Conservation (phyloP, 164 flowering plant genomes). For the Umbellularia californica region DNA sequence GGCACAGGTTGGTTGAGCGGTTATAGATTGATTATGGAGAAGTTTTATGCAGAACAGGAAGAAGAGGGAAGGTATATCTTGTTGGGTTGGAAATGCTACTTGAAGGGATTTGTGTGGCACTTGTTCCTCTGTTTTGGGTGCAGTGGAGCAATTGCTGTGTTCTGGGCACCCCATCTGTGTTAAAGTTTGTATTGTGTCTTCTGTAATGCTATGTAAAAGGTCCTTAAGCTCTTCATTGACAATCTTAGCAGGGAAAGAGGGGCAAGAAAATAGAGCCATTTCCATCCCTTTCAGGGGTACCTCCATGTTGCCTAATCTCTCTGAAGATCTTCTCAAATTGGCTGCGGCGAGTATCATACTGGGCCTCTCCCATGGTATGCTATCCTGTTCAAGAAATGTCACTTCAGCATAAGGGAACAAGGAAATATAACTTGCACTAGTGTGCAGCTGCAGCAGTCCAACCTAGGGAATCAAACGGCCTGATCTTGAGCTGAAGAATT, state of each 20-base stretch:
- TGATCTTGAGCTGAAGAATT: too few relatives aligned
- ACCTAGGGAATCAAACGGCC: too few relatives aligned
- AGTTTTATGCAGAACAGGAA: slow-evolving; percentile 71
- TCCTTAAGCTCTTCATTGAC: slow-evolving; percentile 31
- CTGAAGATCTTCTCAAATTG: slow-evolving; percentile 22
- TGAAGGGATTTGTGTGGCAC: slow-evolving; percentile 24
- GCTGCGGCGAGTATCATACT: slow-evolving; percentile 25
- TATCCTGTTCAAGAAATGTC: slow-evolving; percentile 40
- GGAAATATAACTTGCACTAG: neutral
- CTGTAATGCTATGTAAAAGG: slow-evolving; percentile 21
- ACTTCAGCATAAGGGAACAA: slow-evolving; percentile 2
- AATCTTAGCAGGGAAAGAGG: slow-evolving; percentile 30
- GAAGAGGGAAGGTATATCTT: slow-evolving; percentile 60
- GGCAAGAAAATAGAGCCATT: slow-evolving; percentile 36
- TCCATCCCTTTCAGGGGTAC: slow-evolving; percentile 66
- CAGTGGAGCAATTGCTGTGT: slow-evolving; percentile 32
- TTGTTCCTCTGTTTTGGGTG: slow-evolving; percentile 33
- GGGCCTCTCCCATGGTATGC: slow-evolving; percentile 71
- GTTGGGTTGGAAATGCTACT: slow-evolving; percentile 20
- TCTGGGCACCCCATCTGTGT: slow-evolving; percentile 26
- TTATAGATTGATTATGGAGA: slow-evolving; percentile 26
- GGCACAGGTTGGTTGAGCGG: slow-evolving; percentile 7
- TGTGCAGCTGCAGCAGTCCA: neutral
- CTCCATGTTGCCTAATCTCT: slow-evolving; percentile 47
- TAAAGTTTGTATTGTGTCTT: slow-evolving; percentile 24